Conservation (phyloP, 1,139 yeast genomes). For the Schwanniomyces etchellsii region DNA sequence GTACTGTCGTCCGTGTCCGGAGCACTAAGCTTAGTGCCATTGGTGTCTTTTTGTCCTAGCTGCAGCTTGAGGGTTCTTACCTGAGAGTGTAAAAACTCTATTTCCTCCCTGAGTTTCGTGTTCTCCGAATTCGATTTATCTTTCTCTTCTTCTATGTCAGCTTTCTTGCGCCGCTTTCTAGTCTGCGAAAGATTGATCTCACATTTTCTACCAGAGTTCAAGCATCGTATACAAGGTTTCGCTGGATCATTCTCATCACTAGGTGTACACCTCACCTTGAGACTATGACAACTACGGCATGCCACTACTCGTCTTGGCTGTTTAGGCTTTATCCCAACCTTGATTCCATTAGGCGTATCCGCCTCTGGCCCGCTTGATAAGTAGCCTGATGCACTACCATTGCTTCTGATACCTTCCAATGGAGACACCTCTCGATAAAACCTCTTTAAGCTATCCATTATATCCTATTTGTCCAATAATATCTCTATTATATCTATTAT, state of each 20-base stretch:
- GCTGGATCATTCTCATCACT: slow-evolving; percentile 51
- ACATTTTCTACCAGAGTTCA: slow-evolving; percentile 58
- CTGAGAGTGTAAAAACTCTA: slow-evolving; percentile 5
- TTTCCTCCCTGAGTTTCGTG: slow-evolving; percentile 23
- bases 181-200: slow-evolving; percentile 62
- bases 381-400: too few species aligned
- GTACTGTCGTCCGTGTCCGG: neutral
- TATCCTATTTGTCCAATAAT: too few species aligned
- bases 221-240: slow-evolving; percentile 72
- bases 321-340: neutral
- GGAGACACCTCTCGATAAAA: too few species aligned
- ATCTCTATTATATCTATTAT: too few species aligned
- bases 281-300: slow-evolving; percentile 73
- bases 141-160: slow-evolving; percentile 18
- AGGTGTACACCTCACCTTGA: slow-evolving; percentile 81
- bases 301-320: slow-evolving; percentile 42
- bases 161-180: slow-evolving; percentile 45
- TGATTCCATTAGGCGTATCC: neutral
- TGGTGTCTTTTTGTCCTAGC: neutral
- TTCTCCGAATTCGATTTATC: slow-evolving; percentile 5
- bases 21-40: too few species aligned
- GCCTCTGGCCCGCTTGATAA: too few species aligned
- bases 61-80: slow-evolving; percentile 1
- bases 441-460: too few species aligned
- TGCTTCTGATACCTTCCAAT: too few species aligned